A percentile compares a stretch with the other conserved stretches of the same genome.
These are phyloP conservation scores for Cokeromyces recurvatus DNA, from an alignment of 371 early-diverging fungal genomes.

Conservation along the genomic window DNA sequence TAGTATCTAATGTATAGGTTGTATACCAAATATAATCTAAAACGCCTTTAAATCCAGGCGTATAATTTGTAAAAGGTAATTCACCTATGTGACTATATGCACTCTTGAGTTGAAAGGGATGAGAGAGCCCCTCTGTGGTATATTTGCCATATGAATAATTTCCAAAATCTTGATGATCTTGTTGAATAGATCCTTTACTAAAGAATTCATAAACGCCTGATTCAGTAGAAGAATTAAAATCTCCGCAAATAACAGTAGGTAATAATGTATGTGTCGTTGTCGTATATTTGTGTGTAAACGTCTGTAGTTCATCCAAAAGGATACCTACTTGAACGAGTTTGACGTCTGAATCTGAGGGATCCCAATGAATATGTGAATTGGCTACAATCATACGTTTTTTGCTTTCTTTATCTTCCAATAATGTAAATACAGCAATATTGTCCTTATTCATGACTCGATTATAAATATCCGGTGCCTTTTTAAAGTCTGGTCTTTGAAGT, in stretches of 20 bases:
- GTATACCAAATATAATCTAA: constrained; percentile 98
- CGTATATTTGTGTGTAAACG: constrained; percentile 45
- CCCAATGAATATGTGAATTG: constrained; percentile 95
- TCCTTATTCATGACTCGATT: constrained; percentile 96
- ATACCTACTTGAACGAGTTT: constrained; percentile 97
- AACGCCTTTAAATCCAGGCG: constrained; percentile 86
- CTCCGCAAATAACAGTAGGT: constrained; percentile 85
- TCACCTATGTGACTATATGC: constrained; percentile 74
- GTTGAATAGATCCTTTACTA: constrained; percentile 59
- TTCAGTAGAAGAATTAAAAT: constrained; percentile 93
- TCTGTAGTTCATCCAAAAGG: constrained; percentile 87
- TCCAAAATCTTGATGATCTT: constrained; percentile 83
- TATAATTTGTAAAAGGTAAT: constrained; percentile 94
- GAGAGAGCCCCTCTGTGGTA: constrained; percentile 79
- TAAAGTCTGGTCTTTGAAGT: constrained; percentile 82
- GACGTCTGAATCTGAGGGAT: constrained; percentile 91
- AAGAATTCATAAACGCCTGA: constrained; percentile 94
- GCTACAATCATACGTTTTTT: constrained; percentile 73
- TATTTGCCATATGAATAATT: constrained; percentile 81
- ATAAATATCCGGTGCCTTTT: constrained; percentile 89
- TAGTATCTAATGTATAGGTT: constrained; percentile 67
- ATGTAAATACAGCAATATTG: constrained; percentile 88
- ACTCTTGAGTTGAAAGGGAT: constrained; percentile 78
- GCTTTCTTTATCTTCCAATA: constrained; percentile 82
- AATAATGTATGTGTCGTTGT: constrained; percentile 4